These are phyloP conservation scores for Ampelocalamus luodianensis DNA, from an alignment of 176 grass and related monocot species.

Conservation along the genomic window DNA sequence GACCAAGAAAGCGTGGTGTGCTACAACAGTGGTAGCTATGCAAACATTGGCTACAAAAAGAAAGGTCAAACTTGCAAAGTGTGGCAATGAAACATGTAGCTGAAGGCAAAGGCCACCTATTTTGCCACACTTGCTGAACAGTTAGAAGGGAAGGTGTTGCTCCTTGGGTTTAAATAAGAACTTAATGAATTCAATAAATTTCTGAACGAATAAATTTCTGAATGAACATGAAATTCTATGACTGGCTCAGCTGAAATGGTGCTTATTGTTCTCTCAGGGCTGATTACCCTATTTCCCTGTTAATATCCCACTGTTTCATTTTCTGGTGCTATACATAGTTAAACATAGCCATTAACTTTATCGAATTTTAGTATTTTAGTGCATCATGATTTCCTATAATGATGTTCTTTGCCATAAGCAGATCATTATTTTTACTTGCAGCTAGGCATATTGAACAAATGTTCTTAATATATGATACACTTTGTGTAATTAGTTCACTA, in stretches of 20 bases:
- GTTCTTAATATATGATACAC: background rate
- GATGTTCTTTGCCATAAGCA: background rate
- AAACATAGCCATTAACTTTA: background rate
- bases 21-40: background rate
- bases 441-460: background rate
- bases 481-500: background rate
- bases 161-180: background rate
- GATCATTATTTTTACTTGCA: background rate
- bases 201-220: background rate
- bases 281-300: background rate
- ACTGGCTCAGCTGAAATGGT: background rate
- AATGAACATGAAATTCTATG: background rate
- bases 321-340: background rate
- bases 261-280: background rate
- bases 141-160: background rate
- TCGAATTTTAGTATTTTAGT: background rate
- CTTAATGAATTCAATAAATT: background rate
- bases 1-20: background rate
- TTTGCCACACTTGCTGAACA: conserved; percentile 27
- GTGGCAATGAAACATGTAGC: background rate
- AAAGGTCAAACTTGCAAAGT: background rate
- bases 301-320: background rate
- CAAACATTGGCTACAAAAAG: conserved; percentile 6
- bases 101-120: background rate
- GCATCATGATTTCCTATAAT: conserved; percentile 1